Evolutionary conservation across 306 rosid species (phyloP).

Genomic region (Ochetophila trinervis): DNA sequence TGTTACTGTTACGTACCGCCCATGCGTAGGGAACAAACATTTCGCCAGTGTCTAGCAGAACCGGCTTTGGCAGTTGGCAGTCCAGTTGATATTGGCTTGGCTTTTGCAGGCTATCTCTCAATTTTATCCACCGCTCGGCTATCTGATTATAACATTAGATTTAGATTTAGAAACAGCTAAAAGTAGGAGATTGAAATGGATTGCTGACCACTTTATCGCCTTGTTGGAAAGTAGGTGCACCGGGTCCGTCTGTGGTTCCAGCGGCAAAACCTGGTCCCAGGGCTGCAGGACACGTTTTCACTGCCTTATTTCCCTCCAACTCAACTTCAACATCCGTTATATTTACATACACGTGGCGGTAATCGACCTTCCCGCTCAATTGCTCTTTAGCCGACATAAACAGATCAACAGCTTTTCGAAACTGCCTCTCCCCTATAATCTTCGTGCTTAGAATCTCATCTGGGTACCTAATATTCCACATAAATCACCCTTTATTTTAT

Average conservation of each 20-base stretch:
- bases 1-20: conserved; percentile 64
- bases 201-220: conserved; percentile 60
- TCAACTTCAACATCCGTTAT: conserved; percentile 62
- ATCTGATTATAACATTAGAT: conserved; percentile 36
- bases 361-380: conserved; percentile 54
- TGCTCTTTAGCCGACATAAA: conserved; percentile 52
- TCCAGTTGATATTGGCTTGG: conserved; percentile 62
- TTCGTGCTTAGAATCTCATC: conserved; percentile 71
- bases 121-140: conserved; percentile 41
- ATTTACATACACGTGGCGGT: conserved; percentile 61
- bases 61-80: conserved; percentile 80
- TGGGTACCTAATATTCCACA: conserved; percentile 49
- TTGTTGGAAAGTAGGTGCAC: conserved; percentile 75
- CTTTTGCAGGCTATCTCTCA: conserved; percentile 47
- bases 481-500: too few relatives aligned
- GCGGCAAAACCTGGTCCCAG: conserved; percentile 96
- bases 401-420: conserved; percentile 48
- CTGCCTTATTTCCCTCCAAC: conserved; percentile 39
- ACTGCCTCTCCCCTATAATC: conserved; percentile 78
- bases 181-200: background rate
- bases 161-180: background rate
- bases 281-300: conserved; percentile 79
- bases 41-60: conserved; percentile 69
- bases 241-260: conserved; percentile 91
- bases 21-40: conserved; percentile 83